A percentile compares a stretch with the other conserved stretches of the same genome.
phyloP scores from a whole-genome alignment of 2,329 filamentous ascomycete genomes.

The Claviceps pazoutovae region DNA sequence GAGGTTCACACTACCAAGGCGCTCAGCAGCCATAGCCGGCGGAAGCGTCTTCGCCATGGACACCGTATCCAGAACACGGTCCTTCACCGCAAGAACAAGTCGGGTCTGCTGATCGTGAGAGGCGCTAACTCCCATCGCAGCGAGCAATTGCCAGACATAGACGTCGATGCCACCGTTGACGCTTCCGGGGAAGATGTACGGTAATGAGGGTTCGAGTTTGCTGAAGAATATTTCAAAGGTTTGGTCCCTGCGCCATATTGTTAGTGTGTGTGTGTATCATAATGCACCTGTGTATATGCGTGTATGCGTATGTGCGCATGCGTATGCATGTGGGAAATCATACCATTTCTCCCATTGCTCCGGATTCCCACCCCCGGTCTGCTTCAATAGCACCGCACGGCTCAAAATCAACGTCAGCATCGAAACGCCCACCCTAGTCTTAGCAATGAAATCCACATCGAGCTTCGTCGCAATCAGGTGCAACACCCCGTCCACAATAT shows the following conservation, averaged over 20 bases:
- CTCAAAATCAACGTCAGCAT: constrained; percentile 91
- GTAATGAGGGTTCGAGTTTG: constrained; percentile 67
- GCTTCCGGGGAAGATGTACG: constrained; percentile 79
- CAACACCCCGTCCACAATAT: constrained; percentile 81
- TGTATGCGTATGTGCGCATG: constrained; percentile 8
- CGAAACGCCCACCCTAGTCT: constrained; percentile 75
- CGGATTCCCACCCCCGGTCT: constrained; percentile 55
- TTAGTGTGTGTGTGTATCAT: constrained; percentile 9
- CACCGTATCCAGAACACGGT: constrained; percentile 93
- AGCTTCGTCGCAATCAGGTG: constrained; percentile 72
- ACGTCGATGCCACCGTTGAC: constrained; percentile 84
- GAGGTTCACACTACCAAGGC: constrained; percentile 84
- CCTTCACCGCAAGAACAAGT: constrained; percentile 90
- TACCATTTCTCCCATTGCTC: constrained; percentile 72
- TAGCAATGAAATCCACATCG: constrained; percentile 71
- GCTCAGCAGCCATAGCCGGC: constrained; percentile 67
- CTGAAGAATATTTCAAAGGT: constrained; percentile 84
- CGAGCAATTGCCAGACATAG: constrained; percentile 96
- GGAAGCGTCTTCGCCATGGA: constrained; percentile 78
- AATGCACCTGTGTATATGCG: no score
- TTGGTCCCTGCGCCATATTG: constrained; percentile 37
- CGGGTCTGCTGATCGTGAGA: constrained; percentile 90
- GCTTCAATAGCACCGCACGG: constrained; percentile 84
- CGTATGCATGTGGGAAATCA: constrained; percentile 12
- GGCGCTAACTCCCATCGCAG: constrained; percentile 85